Conservation (phyloP, 2,329 filamentous ascomycete species). For the Fragosphaeria purpurea region DNA sequence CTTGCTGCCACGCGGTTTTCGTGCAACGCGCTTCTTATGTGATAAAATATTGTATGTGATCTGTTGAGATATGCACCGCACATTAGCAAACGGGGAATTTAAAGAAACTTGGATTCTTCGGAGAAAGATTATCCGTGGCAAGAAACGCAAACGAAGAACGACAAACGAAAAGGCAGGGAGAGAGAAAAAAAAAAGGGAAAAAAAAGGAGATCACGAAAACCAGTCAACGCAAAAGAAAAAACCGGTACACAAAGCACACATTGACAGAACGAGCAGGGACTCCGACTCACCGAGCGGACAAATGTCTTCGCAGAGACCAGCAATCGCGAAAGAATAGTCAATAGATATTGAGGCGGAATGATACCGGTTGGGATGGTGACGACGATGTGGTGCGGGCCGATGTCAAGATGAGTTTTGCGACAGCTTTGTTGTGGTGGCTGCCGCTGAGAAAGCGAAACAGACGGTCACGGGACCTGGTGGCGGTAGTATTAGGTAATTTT, state of each 20-base stretch:
- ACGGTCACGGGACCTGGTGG: conserved; percentile 1
- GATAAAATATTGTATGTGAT: too few species aligned
- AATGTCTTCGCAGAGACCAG: conserved; percentile 11
- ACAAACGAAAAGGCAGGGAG: background rate
- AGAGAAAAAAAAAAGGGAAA: background rate
- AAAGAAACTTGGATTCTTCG: too few species aligned
- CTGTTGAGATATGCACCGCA: too few species aligned
- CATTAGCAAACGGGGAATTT: too few species aligned
- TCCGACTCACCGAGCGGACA: conserved; percentile 6
- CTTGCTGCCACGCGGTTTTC: too few species aligned
- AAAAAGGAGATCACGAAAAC: background rate
- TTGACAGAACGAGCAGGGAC: too few species aligned
- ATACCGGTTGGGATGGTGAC: conserved; percentile 18
- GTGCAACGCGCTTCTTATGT: too few species aligned
- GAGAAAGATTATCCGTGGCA: too few species aligned
- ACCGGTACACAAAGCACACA: too few species aligned
- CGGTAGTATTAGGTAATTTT: conserved; percentile 6
- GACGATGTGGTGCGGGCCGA: conserved; percentile 11
- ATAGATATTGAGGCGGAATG: conserved; percentile 21
- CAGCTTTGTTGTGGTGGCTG: conserved; percentile 16
- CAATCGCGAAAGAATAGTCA: conserved; percentile 16
- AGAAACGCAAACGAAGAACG: background rate
- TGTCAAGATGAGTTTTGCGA: conserved; percentile 13
- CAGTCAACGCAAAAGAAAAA: background rate
- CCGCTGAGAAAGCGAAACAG: conserved; percentile 6